Evolutionary conservation across 192 early-diverging fungal genomes (phyloP), one percentile per base, ranked within the genome.

Genomic region (Coemansia sp.): DNA sequence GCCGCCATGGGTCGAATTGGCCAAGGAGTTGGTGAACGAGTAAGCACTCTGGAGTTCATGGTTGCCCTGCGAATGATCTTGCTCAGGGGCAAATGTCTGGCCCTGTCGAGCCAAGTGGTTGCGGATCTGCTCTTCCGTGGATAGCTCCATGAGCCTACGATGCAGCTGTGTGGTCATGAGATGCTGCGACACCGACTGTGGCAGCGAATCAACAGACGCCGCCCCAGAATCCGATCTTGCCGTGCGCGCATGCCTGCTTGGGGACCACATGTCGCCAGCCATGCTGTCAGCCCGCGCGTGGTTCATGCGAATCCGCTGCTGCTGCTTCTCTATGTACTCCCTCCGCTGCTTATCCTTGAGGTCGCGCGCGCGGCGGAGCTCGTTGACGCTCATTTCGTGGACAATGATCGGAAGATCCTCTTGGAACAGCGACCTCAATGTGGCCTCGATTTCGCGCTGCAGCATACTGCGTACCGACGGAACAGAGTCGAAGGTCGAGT

Each of bases 401-500:
- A 99, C 93, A 62, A 98, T 89, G 36, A 89, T 81, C 0, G 98
- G 98, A 59, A 99, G 70, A 72, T 98, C 95, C 30, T 98, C 95
- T 70, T 92, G 90, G 63, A 99, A 95, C 86, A 99, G 77, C 62
- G 90, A 91, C 15, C 95, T 71, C 58, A 99, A 75, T 60, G 93
- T 91, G 11, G 88, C 87, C 71, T 98, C 95, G 52, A 99, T 99
- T 63, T 95, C 90, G 10, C 82, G 73, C 83, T 98, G 96, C 45
- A 99, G 73, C 78, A 97, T 93, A 4, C 89, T 73, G 48, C 93
- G 87, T 45, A 99, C 92, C 39, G 88, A 91, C 20, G 93, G 89
- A 38, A 98, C 89, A 68, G 90, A 89, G 67, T 99, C 98, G 75
- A 99, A 99, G 1, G 98, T 97, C n/a, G 94, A 97, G 63, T 91